A percentile compares a stretch with the other conserved stretches of the same genome.
Evolutionary conservation across 2,329 filamentous ascomycete genomes (phyloP).

Genomic region (Rachicladosporium sp.): DNA sequence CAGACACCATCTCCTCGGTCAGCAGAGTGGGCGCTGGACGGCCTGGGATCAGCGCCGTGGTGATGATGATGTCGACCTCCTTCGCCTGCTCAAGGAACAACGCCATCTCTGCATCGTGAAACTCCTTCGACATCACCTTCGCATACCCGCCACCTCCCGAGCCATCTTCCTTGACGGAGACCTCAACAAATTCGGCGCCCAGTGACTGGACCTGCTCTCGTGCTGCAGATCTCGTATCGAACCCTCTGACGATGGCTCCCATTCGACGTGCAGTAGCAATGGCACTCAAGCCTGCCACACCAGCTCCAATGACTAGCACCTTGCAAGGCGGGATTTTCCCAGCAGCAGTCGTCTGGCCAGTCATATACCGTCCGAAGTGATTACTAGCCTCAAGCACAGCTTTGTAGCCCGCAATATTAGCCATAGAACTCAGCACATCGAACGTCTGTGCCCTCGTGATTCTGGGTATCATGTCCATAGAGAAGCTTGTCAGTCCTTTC

Average conservation of each 20-base stretch:
- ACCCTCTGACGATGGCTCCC: constrained; percentile 80
- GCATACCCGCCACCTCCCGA: constrained; percentile 68
- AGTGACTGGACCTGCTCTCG: constrained; percentile 83
- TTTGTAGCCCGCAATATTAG: constrained; percentile 89
- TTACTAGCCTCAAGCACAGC: constrained; percentile 83
- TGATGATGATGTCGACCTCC: constrained; percentile 87
- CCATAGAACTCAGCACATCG: constrained; percentile 80
- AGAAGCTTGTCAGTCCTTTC: constrained; percentile 63
- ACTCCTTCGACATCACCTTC: constrained; percentile 90
- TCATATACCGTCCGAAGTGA: constrained; percentile 76
- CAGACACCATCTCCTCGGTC: constrained; percentile 64
- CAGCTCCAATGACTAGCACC: constrained; percentile 78
- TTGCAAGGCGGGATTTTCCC: constrained; percentile 86
- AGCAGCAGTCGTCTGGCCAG: constrained; percentile 79
- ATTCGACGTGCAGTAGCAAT: constrained; percentile 77
- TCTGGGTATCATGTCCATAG: constrained; percentile 86
- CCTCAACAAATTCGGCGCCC: constrained; percentile 81
- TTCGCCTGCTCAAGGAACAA: constrained; percentile 76
- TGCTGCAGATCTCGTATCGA: constrained; percentile 79
- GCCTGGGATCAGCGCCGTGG: constrained; percentile 81
- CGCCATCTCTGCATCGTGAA: constrained; percentile 87
- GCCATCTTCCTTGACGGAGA: constrained; percentile 69
- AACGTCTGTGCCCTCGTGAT: constrained; percentile 84
- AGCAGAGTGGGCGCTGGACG: constrained; percentile 73
- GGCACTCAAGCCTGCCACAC: constrained; percentile 76